Evolutionary conservation across 2,329 filamentous ascomycete genomes (phyloP).

Genomic region (Escovopsis sp.): DNA sequence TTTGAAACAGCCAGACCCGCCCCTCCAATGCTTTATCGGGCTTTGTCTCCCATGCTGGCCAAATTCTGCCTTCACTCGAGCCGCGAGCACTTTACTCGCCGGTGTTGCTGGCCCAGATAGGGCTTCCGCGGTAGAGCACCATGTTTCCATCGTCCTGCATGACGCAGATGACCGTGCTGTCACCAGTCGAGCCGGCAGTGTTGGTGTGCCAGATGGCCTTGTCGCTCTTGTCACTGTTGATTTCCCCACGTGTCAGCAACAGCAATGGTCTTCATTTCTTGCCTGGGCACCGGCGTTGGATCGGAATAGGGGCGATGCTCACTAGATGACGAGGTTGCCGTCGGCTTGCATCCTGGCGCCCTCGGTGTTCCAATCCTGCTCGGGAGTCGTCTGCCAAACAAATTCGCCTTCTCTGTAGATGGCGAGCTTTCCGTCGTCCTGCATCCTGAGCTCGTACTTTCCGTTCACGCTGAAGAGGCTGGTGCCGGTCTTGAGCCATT

Average conservation of each 20-base stretch:
- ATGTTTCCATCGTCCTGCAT: conserved; percentile 21
- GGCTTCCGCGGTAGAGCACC: conserved; percentile 18
- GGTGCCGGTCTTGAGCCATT: conserved; percentile 15
- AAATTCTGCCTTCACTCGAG: too few relatives aligned
- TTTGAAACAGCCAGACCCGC: too few relatives aligned
- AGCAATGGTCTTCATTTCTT: too few relatives aligned
- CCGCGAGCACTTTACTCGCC: conserved; percentile 10
- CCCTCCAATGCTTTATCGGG: too few relatives aligned
- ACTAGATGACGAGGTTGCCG: conserved; percentile 20
- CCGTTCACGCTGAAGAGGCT: conserved; percentile 18
- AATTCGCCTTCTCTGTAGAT: conserved; percentile 15
- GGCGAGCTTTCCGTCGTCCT: conserved; percentile 17
- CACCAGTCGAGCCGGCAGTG: conserved; percentile 10
- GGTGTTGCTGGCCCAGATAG: conserved; percentile 17
- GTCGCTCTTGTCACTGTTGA: conserved; percentile 8
- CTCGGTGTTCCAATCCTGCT: conserved; percentile 15
- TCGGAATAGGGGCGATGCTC: conserved; percentile 7
- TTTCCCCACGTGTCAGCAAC: not conserved
- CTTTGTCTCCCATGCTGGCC: too few relatives aligned
- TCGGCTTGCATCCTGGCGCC: conserved; percentile 17
- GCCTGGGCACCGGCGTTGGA: too few relatives aligned
- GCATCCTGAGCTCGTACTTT: conserved; percentile 18
- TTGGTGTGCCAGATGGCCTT: conserved; percentile 14
- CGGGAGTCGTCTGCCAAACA: conserved; percentile 15
- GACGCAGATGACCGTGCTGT: conserved; percentile 10